Base-by-base conservation (phyloP, 2,329 filamentous ascomycete species). In the Hypoxylon sp. region DNA sequence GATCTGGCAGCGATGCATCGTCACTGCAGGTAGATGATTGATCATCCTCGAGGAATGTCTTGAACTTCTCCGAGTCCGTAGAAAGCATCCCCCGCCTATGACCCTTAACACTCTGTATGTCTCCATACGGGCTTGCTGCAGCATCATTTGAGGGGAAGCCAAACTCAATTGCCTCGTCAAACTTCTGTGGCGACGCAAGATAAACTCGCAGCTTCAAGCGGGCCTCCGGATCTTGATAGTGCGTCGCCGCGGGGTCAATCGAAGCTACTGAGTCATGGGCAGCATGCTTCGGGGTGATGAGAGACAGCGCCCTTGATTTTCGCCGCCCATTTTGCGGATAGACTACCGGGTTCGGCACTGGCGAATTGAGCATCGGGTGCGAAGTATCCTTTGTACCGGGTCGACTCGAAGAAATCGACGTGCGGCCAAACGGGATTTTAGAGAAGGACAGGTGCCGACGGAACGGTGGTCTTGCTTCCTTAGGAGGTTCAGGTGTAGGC, bases 101-200 rank as follows among this genome's bases (percentile, higher is more conserved):
- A n/a, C 67, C 69, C 67, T 68, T 70, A 30, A 71, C 60, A 26
- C 52, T 64, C 3, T 67, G 56, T 5, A 67, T 66, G n/a, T 78
- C 77, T 7, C 75, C 74, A 20, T 76, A 71, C 2, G 76, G 66
- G 1, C 70, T 71, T n/a, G 78, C 70, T 2, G 75, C 69, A 6
- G 71, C 77, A 32, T 87, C 84, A 34, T 82, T 81, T 0, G 89
- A 88, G 0, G 93, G 93, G 71, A 97, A 98, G 0, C 94, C 94
- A 77, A 96, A 97, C 75, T 97, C 92, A 54, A 98, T 87, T 1
- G 92, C 93, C 78, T 98, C 94, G 74, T 98, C 94, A 71, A 98
- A 98, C 75, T 97, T 97, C 70, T 97, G 92, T 0, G 94, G 91
- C 1, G 93, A 97, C 6, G 92, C 91, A 19, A 97, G 85, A 72